A percentile compares a stretch with the other conserved stretches of the same genome.
phyloP scores from a whole-genome alignment of 371 early-diverging fungal species.

The Mortierella sp. region DNA sequence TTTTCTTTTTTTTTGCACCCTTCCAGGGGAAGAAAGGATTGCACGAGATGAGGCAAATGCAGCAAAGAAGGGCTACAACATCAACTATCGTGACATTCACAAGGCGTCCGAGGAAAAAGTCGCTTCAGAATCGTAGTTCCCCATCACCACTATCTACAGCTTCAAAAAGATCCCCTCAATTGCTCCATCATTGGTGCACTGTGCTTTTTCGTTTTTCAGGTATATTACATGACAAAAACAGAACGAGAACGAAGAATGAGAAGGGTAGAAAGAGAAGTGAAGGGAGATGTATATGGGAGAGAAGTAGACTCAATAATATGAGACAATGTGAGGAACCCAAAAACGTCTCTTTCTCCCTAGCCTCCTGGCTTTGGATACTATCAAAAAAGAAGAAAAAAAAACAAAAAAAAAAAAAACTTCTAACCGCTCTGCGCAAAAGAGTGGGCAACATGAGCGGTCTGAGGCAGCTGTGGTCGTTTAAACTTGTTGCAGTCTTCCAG shows the following conservation, averaged over 20 bases:
- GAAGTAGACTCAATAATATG: background rate
- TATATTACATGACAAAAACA: too few species aligned
- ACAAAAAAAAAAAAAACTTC: conserved; percentile 6
- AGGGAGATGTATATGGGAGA: too few species aligned
- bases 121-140: conserved; percentile 4
- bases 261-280: too few species aligned
- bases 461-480: conserved; percentile 29
- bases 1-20: background rate
- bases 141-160: background rate
- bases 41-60: conserved; percentile 48
- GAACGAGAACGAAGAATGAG: too few species aligned
- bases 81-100: conserved; percentile 43
- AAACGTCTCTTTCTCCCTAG: background rate
- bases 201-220: too few species aligned
- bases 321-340: conserved; percentile 1
- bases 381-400: background rate
- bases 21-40: conserved; percentile 48
- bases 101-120: conserved; percentile 12
- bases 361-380: too few species aligned
- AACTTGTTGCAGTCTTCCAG: conserved; percentile 60
- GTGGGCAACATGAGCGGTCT: conserved; percentile 2
- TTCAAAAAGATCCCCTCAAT: background rate
- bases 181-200: too few species aligned
- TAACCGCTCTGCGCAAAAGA: too few species aligned
- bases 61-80: conserved; percentile 51